Base-by-base conservation (phyloP, 306 rosid genomes). In the Glycine tomentella region DNA sequence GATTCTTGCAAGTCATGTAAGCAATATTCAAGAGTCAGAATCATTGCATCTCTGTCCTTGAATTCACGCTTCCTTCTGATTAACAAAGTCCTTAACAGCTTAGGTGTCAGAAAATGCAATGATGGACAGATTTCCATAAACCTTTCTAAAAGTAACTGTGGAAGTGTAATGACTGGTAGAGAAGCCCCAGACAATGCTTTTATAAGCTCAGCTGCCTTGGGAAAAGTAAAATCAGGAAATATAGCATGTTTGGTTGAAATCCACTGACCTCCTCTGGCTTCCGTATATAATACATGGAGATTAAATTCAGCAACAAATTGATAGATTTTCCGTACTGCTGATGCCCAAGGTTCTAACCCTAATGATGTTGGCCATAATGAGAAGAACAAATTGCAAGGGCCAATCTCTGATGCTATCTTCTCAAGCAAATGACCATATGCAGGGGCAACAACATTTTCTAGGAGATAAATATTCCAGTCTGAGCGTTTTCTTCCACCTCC, bases 191-290 rank as follows among this genome's bases (percentile, higher is more conserved):
- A 88, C 62, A 95, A 83, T 11, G 93, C 97, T 77, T 89, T 82
- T 49, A 88, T 72, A 65, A 95, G 97, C 76, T 93, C 93, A 69
- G 61, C 61, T 76, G 87, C 92, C 84, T 90, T 87, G 79, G 69
- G 85, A 81, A 93, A 95, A 84, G 90, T 86, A 82, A 91, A 95
- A 89, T 95, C 99, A 59, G 99, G 99, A 89, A 95, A 93, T 74
- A 95, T 88, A 62, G 99, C 93, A 74, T 93, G 92, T 87, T 86
- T 95, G 59, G 95, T 84, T 53, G 97, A 91, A 83, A 93, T 90
- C 99, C 99, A 95, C 81, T 91, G 97, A 64, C 99, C 99, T 66
- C 95, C 99, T 86, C 94, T 84, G 64, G 99, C 99, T 87, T 91
- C 89, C 45, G 99, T 95, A 83, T 90, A 87, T 25, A 95, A 80